Conservation (phyloP, 1,139 yeast genomes). For the Groenewaldozyma auringiensis region DNA sequence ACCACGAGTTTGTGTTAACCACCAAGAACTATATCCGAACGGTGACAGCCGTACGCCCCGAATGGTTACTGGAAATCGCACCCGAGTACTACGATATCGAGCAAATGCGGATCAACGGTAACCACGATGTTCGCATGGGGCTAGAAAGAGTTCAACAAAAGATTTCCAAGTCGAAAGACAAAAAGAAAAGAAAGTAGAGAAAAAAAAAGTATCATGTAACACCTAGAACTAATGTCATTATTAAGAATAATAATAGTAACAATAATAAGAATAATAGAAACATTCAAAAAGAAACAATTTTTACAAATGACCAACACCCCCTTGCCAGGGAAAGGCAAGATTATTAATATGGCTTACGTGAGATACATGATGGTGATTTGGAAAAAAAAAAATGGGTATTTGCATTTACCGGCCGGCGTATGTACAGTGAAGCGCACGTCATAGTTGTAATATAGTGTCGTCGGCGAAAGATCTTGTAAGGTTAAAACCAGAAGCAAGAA, state of each 20-base stretch:
- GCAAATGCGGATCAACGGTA: conserved; percentile 61
- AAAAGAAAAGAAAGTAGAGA: conserved; percentile 4
- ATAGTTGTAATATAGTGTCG: not conserved
- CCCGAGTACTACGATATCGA: conserved; percentile 75
- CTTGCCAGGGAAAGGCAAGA: too few species aligned
- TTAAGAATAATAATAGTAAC: not conserved
- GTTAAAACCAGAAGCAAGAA: not conserved
- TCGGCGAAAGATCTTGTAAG: not conserved
- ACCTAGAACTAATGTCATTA: too few species aligned
- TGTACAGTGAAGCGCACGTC: too few species aligned
- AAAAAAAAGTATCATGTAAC: too few species aligned
- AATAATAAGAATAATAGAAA: too few species aligned
- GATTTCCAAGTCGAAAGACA: conserved; percentile 11
- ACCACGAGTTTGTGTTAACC: conserved; percentile 91
- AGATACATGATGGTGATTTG: too few species aligned
- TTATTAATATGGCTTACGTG: too few species aligned
- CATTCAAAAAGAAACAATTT: too few species aligned
- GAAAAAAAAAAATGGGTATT: too few species aligned
- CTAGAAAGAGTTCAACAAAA: conserved; percentile 53
- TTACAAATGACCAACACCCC: too few species aligned
- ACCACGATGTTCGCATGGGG: conserved; percentile 61
- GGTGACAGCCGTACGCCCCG: conserved; percentile 86
- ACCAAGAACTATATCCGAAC: conserved; percentile 91
- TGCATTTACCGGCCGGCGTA: too few species aligned
- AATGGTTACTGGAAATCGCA: conserved; percentile 82